Base-by-base conservation (phyloP, 176 grass and related monocot species). In the Oryza meridionalis region DNA sequence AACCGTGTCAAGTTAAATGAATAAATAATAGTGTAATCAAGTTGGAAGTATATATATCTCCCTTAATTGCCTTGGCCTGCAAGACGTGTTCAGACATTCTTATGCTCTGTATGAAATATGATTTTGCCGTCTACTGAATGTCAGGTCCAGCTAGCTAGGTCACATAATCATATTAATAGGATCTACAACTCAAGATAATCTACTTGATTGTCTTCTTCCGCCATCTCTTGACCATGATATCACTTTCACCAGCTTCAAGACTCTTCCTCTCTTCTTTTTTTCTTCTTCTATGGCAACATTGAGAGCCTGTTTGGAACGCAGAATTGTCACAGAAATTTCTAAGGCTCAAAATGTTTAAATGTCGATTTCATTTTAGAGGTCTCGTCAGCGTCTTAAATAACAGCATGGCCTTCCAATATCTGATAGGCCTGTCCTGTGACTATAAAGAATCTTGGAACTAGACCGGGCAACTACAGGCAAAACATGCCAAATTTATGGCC, bases 121-220 rank as follows among this genome's bases (percentile, higher is more conserved):
- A 3, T 67, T 78, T 83, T 90, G 84, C 35, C 76, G 24, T 86
- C 35, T 82, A 78, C 59, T 53, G 72, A 25, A 19, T 86, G 33
- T 43, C 80, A 67, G 33, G 67, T 65, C 65, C 15, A 77, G 51
- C 38, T 75, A 62, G 27, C 53, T 33, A 65, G 73, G 14, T 67
- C 58, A 62, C 10, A 62, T 24, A 61, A 61, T n/a, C 55, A n/a
- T 61, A 61, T 9, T 44, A 11, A 69, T 47, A 22, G 47, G 47
- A 76, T 31, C 51, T 16, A 16, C 12, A 17, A 24, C 70, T 73
- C 70, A 12, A 61, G 55, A 87, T 77, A 70, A 24, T 71, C 37
- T 81, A 51, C 50, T 25, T 81, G 33, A 9, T 78, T 82, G 55
- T 62, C 35, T 79, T 84, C 7, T 81, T 61, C 32, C 26, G 19